These are phyloP conservation scores for Drosera capensis DNA, from an alignment of 148 eudicot genomes.

Conservation along the genomic window DNA sequence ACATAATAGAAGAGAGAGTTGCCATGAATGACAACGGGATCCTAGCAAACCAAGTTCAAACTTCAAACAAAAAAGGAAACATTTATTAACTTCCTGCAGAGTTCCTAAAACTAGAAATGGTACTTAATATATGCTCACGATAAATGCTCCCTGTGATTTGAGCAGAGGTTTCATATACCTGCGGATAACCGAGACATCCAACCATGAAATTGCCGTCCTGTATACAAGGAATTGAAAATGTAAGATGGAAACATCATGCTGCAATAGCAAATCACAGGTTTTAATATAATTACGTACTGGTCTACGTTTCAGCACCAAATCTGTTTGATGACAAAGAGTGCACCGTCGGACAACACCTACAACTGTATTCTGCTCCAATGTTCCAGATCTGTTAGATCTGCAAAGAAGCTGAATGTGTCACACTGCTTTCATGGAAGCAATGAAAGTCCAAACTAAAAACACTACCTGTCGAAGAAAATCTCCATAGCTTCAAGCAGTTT, in stretches of 20 bases:
- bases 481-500: constrained; percentile 88
- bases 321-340: constrained; percentile 53
- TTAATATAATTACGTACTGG: constrained; percentile 29
- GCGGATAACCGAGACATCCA: constrained; percentile 91
- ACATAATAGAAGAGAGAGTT: too few species aligned
- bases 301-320: constrained; percentile 74
- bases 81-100: neutral
- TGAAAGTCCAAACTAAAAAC: constrained; percentile 3
- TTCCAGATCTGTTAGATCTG: constrained; percentile 50
- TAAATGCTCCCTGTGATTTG: too few species aligned
- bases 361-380: constrained; percentile 37
- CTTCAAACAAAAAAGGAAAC: neutral
- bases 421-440: neutral
- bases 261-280: neutral
- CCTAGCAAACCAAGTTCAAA: constrained; percentile 2
- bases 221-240: constrained; percentile 7
- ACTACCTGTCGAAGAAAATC: constrained; percentile 73
- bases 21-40: too few species aligned
- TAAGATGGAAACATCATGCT: neutral
- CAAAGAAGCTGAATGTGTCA: constrained; percentile 1
- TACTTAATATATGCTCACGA: neutral
- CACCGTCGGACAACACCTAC: constrained; percentile 63
- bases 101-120: neutral
- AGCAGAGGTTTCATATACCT: constrained; percentile 21
- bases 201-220: constrained; percentile 98